Conservation (phyloP, 2,329 filamentous ascomycete genomes). For the Pseudocercospora eumusae region DNA sequence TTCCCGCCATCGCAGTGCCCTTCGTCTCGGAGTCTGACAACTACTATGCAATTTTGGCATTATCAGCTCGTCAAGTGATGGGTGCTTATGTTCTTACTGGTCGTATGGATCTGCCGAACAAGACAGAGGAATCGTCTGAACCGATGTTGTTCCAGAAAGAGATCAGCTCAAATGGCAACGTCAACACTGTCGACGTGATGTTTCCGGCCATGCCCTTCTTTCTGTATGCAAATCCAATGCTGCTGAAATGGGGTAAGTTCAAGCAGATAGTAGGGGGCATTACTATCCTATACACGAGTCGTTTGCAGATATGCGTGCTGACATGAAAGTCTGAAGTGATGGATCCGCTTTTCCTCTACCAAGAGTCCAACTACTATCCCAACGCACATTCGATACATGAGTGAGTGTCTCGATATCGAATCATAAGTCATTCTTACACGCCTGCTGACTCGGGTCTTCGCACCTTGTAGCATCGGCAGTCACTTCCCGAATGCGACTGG, state of each 20-base stretch:
- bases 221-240: slow-evolving; percentile 27
- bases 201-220: slow-evolving; percentile 36
- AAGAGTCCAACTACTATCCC: slow-evolving; percentile 29
- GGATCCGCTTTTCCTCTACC: slow-evolving; percentile 27
- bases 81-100: slow-evolving; percentile 17
- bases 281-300: too few species aligned
- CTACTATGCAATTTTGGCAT: slow-evolving; percentile 20
- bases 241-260: slow-evolving; percentile 16
- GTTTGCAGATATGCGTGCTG: neutral
- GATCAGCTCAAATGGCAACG: slow-evolving; percentile 48
- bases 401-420: neutral
- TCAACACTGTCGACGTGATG: slow-evolving; percentile 38
- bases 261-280: neutral
- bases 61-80: slow-evolving; percentile 21
- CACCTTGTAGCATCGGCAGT: slow-evolving; percentile 21
- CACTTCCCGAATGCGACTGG: slow-evolving; percentile 31
- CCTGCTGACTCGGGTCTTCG: neutral
- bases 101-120: neutral
- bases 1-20: slow-evolving; percentile 13
- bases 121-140: neutral
- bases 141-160: slow-evolving; percentile 55
- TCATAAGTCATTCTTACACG: too few species aligned
- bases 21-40: slow-evolving; percentile 15
- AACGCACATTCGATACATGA: slow-evolving; percentile 29
- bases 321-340: slow-evolving; percentile 6